Base-by-base conservation (phyloP, 495 filamentous ascomycete species). In the Friedmanniomyces simplex region DNA sequence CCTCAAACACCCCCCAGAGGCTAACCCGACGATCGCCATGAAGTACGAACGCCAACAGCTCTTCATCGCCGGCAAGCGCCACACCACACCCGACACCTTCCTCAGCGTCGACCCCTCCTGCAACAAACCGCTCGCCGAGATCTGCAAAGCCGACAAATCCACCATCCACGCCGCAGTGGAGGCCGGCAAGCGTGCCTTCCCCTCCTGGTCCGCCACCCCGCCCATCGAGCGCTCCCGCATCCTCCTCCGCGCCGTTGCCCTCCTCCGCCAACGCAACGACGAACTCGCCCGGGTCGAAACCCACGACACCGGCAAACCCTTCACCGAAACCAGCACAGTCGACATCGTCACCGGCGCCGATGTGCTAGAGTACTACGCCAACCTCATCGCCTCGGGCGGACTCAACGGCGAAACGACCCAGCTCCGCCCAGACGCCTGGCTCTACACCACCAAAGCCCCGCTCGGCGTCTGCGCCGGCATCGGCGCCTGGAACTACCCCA, bases 401-500 rank as follows among this genome's bases (percentile, higher is more conserved):
- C 71, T 86, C 30, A 85, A 87, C 63, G 83, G 83, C 20, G 83
- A 86, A 63, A 86, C 81, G 8, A 77, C 77, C 36, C 81, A 82
- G 53, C 68, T 88, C 22, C 75, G 86, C 43, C 78, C 83, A 49
- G 81, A 85, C 60, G 84, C 86, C 0, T 85, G 82, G 81, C 77
- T 88, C 16, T 88, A 87, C 65, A 86, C 84, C 1, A 82, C 79
- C 61, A 88, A 89, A 66, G 82, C 84, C 46, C 77, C 86, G 1
- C 68, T 89, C 43, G 86, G 86, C 21, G 85, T 90, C 1, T 89
- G 86, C 69, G 86, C 78, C 6, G 86, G 84, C 34, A 89, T 90
- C 62, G 86, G 86, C 42, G 86, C 86, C 52, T 90, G 86, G 86
- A 90, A 90, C 68, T 91, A 91, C 66, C 87, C 87, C 14, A 84